A percentile compares a stretch with the other conserved stretches of the same genome.
These are phyloP conservation scores for Penicillium turbatum DNA, from an alignment of 495 filamentous ascomycete species.

Conservation along the genomic window DNA sequence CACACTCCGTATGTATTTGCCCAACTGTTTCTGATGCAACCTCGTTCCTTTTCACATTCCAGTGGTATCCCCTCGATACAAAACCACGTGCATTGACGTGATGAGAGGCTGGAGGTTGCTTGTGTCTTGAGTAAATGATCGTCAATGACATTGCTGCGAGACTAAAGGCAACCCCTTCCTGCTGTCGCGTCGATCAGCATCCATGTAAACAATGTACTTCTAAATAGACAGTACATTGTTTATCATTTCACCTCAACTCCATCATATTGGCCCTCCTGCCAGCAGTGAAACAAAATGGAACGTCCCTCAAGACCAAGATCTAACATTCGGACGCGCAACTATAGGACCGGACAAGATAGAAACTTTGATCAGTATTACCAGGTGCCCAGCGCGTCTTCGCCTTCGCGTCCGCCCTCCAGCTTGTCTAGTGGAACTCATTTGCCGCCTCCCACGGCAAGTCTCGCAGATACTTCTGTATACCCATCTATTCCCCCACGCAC, in stretches of 20 bases:
- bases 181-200: neutral
- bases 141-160: constrained; percentile 6
- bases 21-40: constrained; percentile 4
- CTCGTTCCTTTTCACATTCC: constrained; percentile 22
- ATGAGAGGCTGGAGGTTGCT: neutral
- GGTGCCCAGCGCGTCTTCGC: constrained; percentile 29
- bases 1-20: constrained; percentile 44
- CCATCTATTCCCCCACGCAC: constrained; percentile 48
- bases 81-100: constrained; percentile 14
- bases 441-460: constrained; percentile 46
- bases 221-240: neutral
- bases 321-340: constrained; percentile 26
- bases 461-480: constrained; percentile 36
- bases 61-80: constrained; percentile 15
- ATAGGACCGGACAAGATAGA: constrained; percentile 26
- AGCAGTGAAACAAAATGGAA: constrained; percentile 12
- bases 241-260: neutral
- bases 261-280: neutral
- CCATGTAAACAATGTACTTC: neutral
- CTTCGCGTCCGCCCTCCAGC: constrained; percentile 52
- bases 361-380: constrained; percentile 32
- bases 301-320: constrained; percentile 18
- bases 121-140: neutral
- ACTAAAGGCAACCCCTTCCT: neutral
- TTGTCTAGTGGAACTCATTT: constrained; percentile 52